Percentiles rank a stretch among this genome's conserved stretches.
Evolutionary conservation across 2,329 filamentous ascomycete genomes (phyloP).

Genomic region (Apiospora hydei): DNA sequence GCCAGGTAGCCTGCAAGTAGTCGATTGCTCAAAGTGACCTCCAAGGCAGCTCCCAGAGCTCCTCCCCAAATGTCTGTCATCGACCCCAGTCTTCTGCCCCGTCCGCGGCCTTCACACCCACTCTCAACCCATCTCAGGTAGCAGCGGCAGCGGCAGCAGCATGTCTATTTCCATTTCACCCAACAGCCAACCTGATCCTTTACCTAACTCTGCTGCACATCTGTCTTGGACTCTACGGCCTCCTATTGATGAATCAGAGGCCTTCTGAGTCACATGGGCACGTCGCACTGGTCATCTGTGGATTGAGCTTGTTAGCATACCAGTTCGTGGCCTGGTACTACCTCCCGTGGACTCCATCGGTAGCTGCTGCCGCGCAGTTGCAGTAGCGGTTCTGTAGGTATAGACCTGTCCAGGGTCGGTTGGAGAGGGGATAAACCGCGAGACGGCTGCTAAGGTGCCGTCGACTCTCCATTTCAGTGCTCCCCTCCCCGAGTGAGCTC

Average conservation of each 20-base stretch:
- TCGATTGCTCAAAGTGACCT: not conserved
- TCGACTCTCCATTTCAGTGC: slow-evolving; percentile 1
- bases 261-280: slow-evolving; percentile 45
- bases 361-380: not conserved
- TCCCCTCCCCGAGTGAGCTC: slow-evolving; percentile 12
- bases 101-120: slow-evolving; percentile 9
- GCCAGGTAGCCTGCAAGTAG: slow-evolving; percentile 22
- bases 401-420: slow-evolving; percentile 6
- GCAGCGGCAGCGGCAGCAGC: not conserved
- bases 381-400: not conserved
- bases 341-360: not conserved
- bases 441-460: slow-evolving; percentile 18
- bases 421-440: slow-evolving; percentile 18
- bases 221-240: slow-evolving; percentile 17
- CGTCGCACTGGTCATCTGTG: slow-evolving; percentile 18
- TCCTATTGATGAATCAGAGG: slow-evolving; percentile 36
- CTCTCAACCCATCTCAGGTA: not conserved
- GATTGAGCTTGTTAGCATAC: slow-evolving; percentile 11
- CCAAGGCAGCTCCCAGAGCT: not conserved
- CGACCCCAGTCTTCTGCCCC: not conserved
- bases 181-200: not conserved
- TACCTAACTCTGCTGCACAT: not conserved
- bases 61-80: slow-evolving; percentile 15
- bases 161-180: slow-evolving; percentile 21
- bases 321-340: slow-evolving; percentile 12